Evolutionary conservation across 140 eudicot species (phyloP).

Genomic region (Erigeron philadelphicus): DNA sequence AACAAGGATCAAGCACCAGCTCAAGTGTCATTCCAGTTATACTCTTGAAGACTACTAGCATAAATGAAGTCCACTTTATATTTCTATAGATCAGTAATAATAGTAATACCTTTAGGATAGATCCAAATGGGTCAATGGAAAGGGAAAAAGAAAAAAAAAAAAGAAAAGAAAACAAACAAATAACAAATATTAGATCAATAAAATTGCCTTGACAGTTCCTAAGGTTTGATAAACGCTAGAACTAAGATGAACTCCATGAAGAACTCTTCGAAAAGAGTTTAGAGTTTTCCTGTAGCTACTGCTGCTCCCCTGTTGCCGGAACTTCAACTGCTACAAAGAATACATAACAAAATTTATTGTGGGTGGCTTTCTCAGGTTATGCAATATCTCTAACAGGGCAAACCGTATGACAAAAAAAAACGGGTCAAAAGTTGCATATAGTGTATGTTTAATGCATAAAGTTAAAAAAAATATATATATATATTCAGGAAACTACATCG

Average conservation of each 20-base stretch:
- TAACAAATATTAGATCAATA: conserved; percentile 1
- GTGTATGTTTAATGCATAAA: neutral
- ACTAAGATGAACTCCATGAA: conserved; percentile 15
- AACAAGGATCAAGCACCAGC: neutral
- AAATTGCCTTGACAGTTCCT: conserved; percentile 9
- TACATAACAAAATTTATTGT: neutral
- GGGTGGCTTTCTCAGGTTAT: neutral
- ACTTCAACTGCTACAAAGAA: conserved; percentile 10
- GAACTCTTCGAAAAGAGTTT: conserved; percentile 4
- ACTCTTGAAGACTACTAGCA: neutral
- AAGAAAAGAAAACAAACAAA: neutral
- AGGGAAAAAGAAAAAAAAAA: neutral
- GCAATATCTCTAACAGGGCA: no score
- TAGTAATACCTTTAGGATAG: conserved; percentile 3
- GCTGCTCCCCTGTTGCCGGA: neutral
- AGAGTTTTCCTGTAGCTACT: conserved; percentile 12
- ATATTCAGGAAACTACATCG: neutral
- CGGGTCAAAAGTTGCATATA: neutral
- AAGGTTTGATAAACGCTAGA: conserved; percentile 16
- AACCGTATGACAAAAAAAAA: neutral
- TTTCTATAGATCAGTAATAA: conserved; percentile 23
- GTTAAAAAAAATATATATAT: no score
- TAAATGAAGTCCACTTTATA: conserved; percentile 23
- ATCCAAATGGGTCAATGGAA: neutral
- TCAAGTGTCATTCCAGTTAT: neutral